Percentiles rank a stretch among this genome's conserved stretches.
These are phyloP conservation scores for Rosa rugosa DNA, from an alignment of 306 rosid species.

Conservation along the genomic window DNA sequence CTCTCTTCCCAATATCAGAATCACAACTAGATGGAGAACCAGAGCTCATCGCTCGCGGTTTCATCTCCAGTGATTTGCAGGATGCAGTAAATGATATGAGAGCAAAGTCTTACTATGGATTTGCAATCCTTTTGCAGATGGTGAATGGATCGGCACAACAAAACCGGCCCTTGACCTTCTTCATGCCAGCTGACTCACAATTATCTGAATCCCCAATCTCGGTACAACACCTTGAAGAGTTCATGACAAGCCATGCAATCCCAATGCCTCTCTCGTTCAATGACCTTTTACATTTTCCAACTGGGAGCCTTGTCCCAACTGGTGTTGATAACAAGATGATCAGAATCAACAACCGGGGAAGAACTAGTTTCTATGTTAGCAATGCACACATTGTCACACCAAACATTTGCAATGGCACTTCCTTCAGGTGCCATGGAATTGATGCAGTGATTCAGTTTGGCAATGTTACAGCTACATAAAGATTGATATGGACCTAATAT, in stretches of 20 bases:
- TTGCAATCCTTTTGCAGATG: constrained; percentile 65
- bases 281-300: constrained; percentile 55
- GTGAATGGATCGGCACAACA: constrained; percentile 40
- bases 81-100: constrained; percentile 53
- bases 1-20: constrained; percentile 28
- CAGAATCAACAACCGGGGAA: constrained; percentile 47
- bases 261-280: constrained; percentile 46
- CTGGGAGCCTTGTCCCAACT: constrained; percentile 58
- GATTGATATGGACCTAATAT: not conserved
- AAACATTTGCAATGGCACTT: constrained; percentile 50
- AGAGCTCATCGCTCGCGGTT: constrained; percentile 7
- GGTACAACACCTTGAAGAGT: constrained; percentile 29
- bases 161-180: constrained; percentile 43
- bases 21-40: constrained; percentile 22
- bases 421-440: constrained; percentile 60
- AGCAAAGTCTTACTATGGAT: constrained; percentile 43
- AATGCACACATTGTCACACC: constrained; percentile 49
- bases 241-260: constrained; percentile 43
- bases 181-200: constrained; percentile 48
- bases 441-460: constrained; percentile 48
- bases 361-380: constrained; percentile 42
- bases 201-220: constrained; percentile 41
- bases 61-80: constrained; percentile 39
- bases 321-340: constrained; percentile 37
- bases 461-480: not conserved